These are phyloP conservation scores for Prunus davidiana DNA, from an alignment of 306 rosid species.

Conservation along the genomic window DNA sequence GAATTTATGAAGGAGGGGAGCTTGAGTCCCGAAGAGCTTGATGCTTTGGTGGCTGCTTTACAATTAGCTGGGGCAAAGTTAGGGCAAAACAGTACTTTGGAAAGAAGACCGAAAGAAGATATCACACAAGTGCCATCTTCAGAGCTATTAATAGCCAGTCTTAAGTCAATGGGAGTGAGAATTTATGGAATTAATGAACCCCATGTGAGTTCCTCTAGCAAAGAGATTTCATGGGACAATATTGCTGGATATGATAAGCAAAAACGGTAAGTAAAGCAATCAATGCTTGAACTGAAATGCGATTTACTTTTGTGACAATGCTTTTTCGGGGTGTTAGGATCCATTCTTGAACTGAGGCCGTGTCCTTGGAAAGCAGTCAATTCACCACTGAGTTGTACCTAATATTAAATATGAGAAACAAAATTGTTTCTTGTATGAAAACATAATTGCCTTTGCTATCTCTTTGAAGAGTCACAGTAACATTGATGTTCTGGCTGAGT, in stretches of 20 bases:
- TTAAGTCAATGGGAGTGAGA: slow-evolving; percentile 86
- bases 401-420: too few species aligned
- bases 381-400: too few species aligned
- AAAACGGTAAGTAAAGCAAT: slow-evolving; percentile 52
- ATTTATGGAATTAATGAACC: slow-evolving; percentile 66
- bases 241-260: slow-evolving; percentile 89
- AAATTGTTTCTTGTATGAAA: not conserved
- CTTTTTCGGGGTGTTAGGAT: too few species aligned
- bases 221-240: slow-evolving; percentile 76
- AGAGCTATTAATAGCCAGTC: slow-evolving; percentile 62
- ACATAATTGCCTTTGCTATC: not conserved
- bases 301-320: too few species aligned
- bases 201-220: slow-evolving; percentile 23
- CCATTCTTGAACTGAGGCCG: too few species aligned
- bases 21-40: slow-evolving; percentile 67
- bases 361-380: too few species aligned
- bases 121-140: slow-evolving; percentile 43
- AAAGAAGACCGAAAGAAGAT: slow-evolving; percentile 49
- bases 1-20: slow-evolving; percentile 74
- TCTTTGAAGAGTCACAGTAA: not conserved
- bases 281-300: too few species aligned
- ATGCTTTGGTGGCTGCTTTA: slow-evolving; percentile 71
- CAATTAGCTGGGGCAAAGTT: slow-evolving; percentile 65
- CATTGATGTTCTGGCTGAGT: slow-evolving; percentile 9
- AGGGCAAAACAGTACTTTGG: slow-evolving; percentile 42